Base-by-base conservation (phyloP, 352 stramenopile species). In the Pythium coloratum region DNA sequence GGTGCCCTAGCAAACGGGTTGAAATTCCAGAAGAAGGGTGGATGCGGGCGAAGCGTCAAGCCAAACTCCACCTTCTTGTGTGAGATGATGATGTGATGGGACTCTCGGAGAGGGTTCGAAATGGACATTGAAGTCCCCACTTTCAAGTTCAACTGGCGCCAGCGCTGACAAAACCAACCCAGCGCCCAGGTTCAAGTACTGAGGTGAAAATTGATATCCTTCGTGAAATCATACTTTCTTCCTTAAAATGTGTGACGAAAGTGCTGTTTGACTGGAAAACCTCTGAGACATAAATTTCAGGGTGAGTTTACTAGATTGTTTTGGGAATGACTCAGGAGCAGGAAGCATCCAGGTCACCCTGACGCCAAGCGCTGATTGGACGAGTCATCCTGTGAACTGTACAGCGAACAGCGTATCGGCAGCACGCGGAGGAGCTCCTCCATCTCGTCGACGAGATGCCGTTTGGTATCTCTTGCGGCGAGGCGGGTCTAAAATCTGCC, bases 121-220 rank as follows among this genome's bases (percentile, higher is more conserved):
- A 26, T 32, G 59, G 28, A 51, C 36, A 14, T 67, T 67, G 61
- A 67, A 67, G 61, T 60, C 47, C 61, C 60, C 33, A 68, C 46
- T 33, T 54, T 56, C 30, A 69, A 69, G 62, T 69, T 69, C 62
- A 69, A 69, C 33, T 69, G 62, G 62, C 62, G 62, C 42, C 30
- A 63, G 42, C 18, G 26, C 50, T 13, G 26, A 16, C 20, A 55
- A 33, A 55, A 55, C 24, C 24, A 24, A 55, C 5, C 6, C 60
- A 30, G 10, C 2, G 9, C 53, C 2, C 16, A 61, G 55, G 53
- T 68, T 62, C 62, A 67, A 61, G 28, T 24, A 24, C 20, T 24
- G 20, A 24, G 20, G 1, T 36, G 12, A 40, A 0, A 40, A 26
- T 40, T 1, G 9, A 56, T 56, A 56, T 13, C 47, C 47, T 54